Evolutionary conservation across 768 basidiomycete genomes (phyloP).

Genomic region (Suillus spraguei): DNA sequence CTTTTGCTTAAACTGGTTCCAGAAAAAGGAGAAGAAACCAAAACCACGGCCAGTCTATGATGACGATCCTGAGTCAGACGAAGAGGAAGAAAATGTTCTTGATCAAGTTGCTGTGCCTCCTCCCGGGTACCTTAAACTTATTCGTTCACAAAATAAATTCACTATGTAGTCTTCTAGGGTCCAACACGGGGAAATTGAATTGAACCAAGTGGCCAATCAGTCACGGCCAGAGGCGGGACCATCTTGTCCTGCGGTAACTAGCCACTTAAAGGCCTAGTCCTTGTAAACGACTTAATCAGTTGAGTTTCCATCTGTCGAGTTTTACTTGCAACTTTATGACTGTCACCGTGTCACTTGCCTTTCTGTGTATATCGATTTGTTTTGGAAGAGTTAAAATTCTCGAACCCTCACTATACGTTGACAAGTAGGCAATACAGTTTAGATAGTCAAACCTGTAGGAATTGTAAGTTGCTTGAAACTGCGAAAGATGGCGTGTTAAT

Average conservation of each 20-base stretch:
- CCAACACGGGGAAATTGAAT: too few relatives aligned
- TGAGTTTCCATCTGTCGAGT: neutral
- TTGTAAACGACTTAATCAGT: neutral
- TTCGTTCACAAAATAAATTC: neutral
- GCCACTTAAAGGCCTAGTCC: neutral
- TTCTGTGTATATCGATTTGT: neutral
- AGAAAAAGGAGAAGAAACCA: neutral
- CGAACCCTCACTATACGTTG: neutral
- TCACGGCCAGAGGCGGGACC: too few relatives aligned
- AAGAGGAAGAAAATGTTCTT: neutral
- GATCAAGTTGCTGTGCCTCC: neutral
- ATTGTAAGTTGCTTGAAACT: too few relatives aligned
- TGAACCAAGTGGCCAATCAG: too few relatives aligned
- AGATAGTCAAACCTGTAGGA: too few relatives aligned
- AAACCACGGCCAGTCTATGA: neutral
- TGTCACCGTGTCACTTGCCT: neutral
- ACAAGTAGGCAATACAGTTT: neutral
- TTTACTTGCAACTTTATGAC: neutral
- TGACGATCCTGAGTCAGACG: neutral
- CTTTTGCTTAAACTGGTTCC: neutral
- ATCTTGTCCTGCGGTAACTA: neutral
- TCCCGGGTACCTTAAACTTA: neutral
- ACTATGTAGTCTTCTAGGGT: neutral
- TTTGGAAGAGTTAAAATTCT: neutral
- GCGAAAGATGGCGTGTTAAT: too few relatives aligned